These are phyloP conservation scores for Solanum tarijense DNA, from an alignment of 257 asterid species.

Conservation along the genomic window DNA sequence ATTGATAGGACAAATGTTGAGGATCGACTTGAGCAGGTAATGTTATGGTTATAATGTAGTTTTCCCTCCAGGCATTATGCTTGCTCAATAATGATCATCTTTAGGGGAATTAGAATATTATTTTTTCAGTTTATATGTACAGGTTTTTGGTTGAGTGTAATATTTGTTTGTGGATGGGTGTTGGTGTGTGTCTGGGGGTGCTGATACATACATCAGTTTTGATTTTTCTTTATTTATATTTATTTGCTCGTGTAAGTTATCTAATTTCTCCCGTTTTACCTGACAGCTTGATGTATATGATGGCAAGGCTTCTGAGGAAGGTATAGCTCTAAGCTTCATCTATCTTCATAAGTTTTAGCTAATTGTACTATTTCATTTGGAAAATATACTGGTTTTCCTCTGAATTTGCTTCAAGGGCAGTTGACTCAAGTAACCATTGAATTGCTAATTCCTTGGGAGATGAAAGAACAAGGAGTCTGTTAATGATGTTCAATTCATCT, in stretches of 20 bases:
- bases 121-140: not conserved
- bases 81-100: not conserved
- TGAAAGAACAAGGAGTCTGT: not conserved
- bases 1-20: slow-evolving; percentile 64
- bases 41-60: not conserved
- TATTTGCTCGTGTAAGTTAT: not conserved
- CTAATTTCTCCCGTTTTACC: slow-evolving; percentile 17
- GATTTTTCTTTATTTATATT: not conserved
- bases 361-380: not conserved
- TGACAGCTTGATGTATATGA: slow-evolving; percentile 79
- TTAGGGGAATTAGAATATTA: not conserved
- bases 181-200: not conserved
- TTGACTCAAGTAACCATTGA: not conserved
- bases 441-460: not conserved
- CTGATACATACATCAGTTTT: not conserved
- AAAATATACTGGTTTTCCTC: not conserved
- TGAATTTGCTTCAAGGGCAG: not conserved
- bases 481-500: not conserved
- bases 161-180: not conserved
- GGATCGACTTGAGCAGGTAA: slow-evolving; percentile 75
- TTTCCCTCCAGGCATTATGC: not conserved
- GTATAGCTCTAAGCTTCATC: slow-evolving; percentile 20
- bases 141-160: not conserved
- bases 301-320: slow-evolving; percentile 74
- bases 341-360: not conserved